Percentiles rank a stretch among this genome's conserved stretches.
These are phyloP conservation scores for Colletotrichum melonis DNA, from an alignment of 2,329 filamentous ascomycete genomes.

Conservation along the genomic window DNA sequence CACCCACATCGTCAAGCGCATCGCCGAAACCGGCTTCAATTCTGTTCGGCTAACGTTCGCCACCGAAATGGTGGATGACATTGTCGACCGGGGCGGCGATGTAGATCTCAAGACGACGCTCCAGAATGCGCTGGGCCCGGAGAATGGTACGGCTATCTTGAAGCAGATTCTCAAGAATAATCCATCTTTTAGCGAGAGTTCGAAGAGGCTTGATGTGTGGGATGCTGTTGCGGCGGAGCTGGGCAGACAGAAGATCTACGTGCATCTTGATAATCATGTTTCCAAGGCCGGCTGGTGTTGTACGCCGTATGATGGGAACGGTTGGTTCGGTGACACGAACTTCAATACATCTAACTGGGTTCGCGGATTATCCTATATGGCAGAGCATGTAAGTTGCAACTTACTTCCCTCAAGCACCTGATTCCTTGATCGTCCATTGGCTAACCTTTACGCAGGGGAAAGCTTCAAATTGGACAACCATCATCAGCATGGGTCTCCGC, in stretches of 20 bases:
- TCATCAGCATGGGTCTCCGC: constrained; percentile 55
- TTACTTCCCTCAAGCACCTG: too few species aligned
- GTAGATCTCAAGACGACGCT: constrained; percentile 53
- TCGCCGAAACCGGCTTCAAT: constrained; percentile 65
- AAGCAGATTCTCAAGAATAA: constrained; percentile 60
- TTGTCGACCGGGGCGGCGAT: constrained; percentile 49
- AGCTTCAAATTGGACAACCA: constrained; percentile 47
- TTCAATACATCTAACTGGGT: constrained; percentile 66
- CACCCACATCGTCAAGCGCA: constrained; percentile 57
- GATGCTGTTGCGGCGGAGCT: constrained; percentile 65
- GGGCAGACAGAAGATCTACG: constrained; percentile 57
- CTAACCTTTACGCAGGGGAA: constrained; percentile 41
- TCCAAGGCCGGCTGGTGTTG: constrained; percentile 62
- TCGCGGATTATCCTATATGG: constrained; percentile 63
- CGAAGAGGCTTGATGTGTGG: constrained; percentile 61
- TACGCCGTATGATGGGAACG: constrained; percentile 55
- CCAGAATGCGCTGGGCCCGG: constrained; percentile 51
- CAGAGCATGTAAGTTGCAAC: constrained; percentile 39
- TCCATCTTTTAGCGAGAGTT: constrained; percentile 57
- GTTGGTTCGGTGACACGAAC: constrained; percentile 63
- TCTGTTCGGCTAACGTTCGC: constrained; percentile 66
- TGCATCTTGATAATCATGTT: constrained; percentile 62
- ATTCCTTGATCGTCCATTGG: too few species aligned
- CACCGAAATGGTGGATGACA: constrained; percentile 66
- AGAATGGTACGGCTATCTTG: constrained; percentile 59